phyloP scores from a whole-genome alignment of 2,329 filamentous ascomycete species.

The Ceratocystis huliohia region DNA sequence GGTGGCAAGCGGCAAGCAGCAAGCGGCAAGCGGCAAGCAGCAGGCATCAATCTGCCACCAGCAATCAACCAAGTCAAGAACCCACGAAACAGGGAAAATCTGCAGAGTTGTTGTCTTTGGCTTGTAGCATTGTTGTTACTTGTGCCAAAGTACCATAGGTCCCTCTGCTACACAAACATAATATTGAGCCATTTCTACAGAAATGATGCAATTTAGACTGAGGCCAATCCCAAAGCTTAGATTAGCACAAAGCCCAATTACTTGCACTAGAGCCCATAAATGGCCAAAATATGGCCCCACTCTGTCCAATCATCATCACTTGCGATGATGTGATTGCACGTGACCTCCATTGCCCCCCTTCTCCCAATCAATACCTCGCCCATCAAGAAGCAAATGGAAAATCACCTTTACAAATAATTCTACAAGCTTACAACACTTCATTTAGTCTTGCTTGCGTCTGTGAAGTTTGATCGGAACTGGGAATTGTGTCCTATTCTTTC shows the following conservation, averaged over 20 bases:
- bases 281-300: conserved; percentile 16
- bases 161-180: background rate
- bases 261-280: background rate
- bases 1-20: too few species aligned
- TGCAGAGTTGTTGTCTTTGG: too few species aligned
- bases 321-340: conserved; percentile 20
- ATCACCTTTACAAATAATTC: background rate
- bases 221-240: background rate
- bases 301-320: conserved; percentile 17
- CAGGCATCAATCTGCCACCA: too few species aligned
- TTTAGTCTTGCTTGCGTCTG: background rate
- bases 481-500: conserved; percentile 21
- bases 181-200: background rate
- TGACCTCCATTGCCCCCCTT: conserved; percentile 17
- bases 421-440: background rate
- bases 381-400: background rate
- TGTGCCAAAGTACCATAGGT: background rate
- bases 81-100: too few species aligned
- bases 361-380: background rate
- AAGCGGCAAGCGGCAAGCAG: too few species aligned
- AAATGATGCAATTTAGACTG: conserved; percentile 5
- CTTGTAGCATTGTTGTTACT: too few species aligned
- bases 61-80: too few species aligned
- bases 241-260: too few species aligned
- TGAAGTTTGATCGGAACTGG: conserved; percentile 5